Conservation (phyloP, 2,329 filamentous ascomycete genomes). For the Dactylellina haptotyla region DNA sequence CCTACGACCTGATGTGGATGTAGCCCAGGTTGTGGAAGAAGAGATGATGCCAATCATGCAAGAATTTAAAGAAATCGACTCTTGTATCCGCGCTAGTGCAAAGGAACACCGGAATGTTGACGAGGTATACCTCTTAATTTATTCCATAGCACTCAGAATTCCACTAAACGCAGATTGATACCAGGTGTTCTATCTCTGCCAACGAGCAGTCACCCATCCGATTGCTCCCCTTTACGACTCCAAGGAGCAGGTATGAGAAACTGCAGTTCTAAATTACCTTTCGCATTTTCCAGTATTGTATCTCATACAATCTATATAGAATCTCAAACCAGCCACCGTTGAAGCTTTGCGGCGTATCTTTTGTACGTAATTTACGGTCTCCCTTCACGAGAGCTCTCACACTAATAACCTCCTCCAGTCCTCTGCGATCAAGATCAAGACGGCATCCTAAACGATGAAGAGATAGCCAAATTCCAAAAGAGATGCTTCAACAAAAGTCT, state of each 20-base stretch:
- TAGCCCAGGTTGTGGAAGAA: conserved; percentile 87
- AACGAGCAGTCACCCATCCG: conserved; percentile 96
- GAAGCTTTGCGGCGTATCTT: conserved; percentile 90
- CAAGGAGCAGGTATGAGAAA: conserved; percentile 71
- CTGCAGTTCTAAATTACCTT: neutral
- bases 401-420: conserved; percentile 53
- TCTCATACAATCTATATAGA: conserved; percentile 62
- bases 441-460: conserved; percentile 85
- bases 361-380: conserved; percentile 65
- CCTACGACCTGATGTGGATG: conserved; percentile 76
- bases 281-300: conserved; percentile 52
- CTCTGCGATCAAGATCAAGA: conserved; percentile 97
- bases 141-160: neutral
- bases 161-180: neutral
- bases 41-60: conserved; percentile 99
- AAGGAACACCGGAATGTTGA: conserved; percentile 58
- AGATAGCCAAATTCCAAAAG: conserved; percentile 87
- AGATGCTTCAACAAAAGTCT: conserved; percentile 86
- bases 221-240: conserved; percentile 97
- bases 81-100: conserved; percentile 84
- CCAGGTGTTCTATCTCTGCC: conserved; percentile 92
- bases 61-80: conserved; percentile 93
- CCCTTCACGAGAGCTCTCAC: neutral
- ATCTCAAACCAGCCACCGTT: conserved; percentile 86
- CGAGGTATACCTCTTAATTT: conserved; percentile 48